A percentile compares a stretch with the other conserved stretches of the same genome.
Evolutionary conservation across 805 yeast genomes (phyloP).

Genomic region (Schizosaccharomyces octosporus): DNA sequence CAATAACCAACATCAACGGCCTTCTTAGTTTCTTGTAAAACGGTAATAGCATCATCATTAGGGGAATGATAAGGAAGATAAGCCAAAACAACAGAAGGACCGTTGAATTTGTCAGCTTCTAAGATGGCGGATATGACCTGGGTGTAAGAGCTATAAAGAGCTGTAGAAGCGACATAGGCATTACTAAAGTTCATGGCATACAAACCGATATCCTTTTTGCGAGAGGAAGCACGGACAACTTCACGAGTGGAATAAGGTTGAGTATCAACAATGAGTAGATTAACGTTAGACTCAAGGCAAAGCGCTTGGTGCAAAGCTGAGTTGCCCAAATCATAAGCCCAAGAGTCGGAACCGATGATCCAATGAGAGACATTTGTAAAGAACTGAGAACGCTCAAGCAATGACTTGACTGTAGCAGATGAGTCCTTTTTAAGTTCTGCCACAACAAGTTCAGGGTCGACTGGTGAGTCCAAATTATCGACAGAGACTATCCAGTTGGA

Average conservation of each 20-base stretch:
- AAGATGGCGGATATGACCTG: conserved; percentile 70
- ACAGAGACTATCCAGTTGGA: conserved; percentile 42
- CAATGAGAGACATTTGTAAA: conserved; percentile 35
- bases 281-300: conserved; percentile 49
- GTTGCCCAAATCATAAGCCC: conserved; percentile 82
- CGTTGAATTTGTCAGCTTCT: conserved; percentile 72
- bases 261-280: conserved; percentile 67
- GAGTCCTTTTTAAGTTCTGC: conserved; percentile 14
- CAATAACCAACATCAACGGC: conserved; percentile 90
- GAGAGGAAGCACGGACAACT: conserved; percentile 13
- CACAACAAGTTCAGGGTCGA: conserved; percentile 15
- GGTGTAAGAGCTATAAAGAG: conserved; percentile 78
- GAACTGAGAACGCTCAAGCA: conserved; percentile 21
- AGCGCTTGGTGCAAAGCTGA: conserved; percentile 76
- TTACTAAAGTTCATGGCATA: conserved; percentile 85
- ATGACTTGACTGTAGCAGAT: conserved; percentile 19
- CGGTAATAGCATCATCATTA: conserved; percentile 33
- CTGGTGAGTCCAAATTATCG: conserved; percentile 5
- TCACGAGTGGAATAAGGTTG: conserved; percentile 33
- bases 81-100: conserved; percentile 80
- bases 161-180: conserved; percentile 80
- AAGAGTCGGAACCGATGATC: conserved; percentile 83
- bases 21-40: conserved; percentile 62
- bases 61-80: conserved; percentile 56
- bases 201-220: conserved; percentile 79